These are phyloP conservation scores for Stereocaulon alpinum DNA, from an alignment of 495 filamentous ascomycete genomes.

Conservation along the genomic window DNA sequence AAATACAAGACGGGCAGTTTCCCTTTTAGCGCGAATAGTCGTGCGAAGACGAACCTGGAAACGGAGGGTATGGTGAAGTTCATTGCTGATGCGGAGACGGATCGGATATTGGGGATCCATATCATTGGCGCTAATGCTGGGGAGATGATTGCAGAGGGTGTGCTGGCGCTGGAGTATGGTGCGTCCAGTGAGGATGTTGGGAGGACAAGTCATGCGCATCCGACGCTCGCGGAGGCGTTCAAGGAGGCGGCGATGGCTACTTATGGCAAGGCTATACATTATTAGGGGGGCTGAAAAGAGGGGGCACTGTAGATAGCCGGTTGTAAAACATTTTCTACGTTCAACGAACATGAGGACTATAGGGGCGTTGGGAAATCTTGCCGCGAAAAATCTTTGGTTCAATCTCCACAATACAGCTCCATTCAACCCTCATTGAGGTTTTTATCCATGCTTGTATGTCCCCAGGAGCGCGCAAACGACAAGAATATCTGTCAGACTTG, in stretches of 20 bases:
- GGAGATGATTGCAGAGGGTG: conserved; percentile 98
- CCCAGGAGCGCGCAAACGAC: too few relatives aligned
- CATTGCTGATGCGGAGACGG: conserved; percentile 90
- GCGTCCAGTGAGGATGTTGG: conserved; percentile 91
- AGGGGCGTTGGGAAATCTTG: too few relatives aligned
- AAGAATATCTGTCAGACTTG: too few relatives aligned
- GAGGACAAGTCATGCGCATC: conserved; percentile 93
- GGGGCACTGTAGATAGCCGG: conserved; percentile 6
- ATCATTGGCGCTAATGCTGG: conserved; percentile 93
- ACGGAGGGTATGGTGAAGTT: conserved; percentile 97
- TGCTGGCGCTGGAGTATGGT: conserved; percentile 91
- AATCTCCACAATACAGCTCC: too few relatives aligned
- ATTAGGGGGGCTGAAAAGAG: conserved; percentile 41
- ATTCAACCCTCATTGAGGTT: too few relatives aligned
- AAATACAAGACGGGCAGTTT: conserved; percentile 88
- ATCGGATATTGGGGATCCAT: conserved; percentile 88
- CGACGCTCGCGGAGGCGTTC: conserved; percentile 92
- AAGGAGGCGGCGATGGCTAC: conserved; percentile 99
- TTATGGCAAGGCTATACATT: conserved; percentile 93
- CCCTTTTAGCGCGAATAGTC: conserved; percentile 94
- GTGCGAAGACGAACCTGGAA: conserved; percentile 97
- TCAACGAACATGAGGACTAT: not conserved
- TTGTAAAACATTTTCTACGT: conserved; percentile 7
- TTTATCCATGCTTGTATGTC: too few relatives aligned
- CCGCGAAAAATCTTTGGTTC: too few relatives aligned